A percentile compares a stretch with the other conserved stretches of the same genome.
phyloP scores from a whole-genome alignment of 2,329 filamentous ascomycete genomes.

The Neurospora sp. region DNA sequence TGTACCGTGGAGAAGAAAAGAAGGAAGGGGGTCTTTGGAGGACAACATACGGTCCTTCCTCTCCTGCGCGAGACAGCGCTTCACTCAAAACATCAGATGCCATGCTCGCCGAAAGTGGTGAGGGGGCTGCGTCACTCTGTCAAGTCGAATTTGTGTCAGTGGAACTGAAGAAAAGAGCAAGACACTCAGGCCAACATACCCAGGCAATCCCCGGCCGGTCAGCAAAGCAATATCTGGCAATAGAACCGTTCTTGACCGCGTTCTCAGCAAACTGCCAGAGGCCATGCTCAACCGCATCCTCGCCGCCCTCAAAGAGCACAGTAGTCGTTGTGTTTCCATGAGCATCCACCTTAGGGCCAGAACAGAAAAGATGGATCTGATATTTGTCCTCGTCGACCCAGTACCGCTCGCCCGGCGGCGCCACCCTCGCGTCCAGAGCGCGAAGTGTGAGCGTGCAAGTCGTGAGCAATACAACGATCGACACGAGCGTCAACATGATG shows the following conservation, averaged over 20 bases:
- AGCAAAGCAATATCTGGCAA: slow-evolving; percentile 86
- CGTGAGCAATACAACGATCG: slow-evolving; percentile 60
- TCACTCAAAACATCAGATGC: slow-evolving; percentile 83
- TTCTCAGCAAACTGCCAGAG: slow-evolving; percentile 73
- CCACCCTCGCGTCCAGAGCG: slow-evolving; percentile 65
- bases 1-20: background rate
- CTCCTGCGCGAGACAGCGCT: slow-evolving; percentile 68
- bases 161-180: slow-evolving; percentile 23
- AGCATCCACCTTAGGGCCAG: slow-evolving; percentile 57
- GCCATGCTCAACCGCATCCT: slow-evolving; percentile 66
- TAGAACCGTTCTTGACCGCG: slow-evolving; percentile 68
- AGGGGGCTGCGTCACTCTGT: slow-evolving; percentile 76
- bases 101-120: slow-evolving; percentile 87
- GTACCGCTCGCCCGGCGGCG: slow-evolving; percentile 64
- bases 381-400: slow-evolving; percentile 80
- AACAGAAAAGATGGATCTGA: slow-evolving; percentile 74
- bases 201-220: slow-evolving; percentile 86
- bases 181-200: slow-evolving; percentile 26
- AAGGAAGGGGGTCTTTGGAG: background rate
- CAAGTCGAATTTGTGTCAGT: background rate
- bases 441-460: slow-evolving; percentile 73
- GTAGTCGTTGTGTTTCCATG: slow-evolving; percentile 58
- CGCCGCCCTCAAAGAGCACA: slow-evolving; percentile 76
- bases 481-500: slow-evolving; percentile 59
- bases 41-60: slow-evolving; percentile 57